These are phyloP conservation scores for Alternaria hordeiaustralica DNA, from an alignment of 2,329 filamentous ascomycete genomes.

Conservation along the genomic window DNA sequence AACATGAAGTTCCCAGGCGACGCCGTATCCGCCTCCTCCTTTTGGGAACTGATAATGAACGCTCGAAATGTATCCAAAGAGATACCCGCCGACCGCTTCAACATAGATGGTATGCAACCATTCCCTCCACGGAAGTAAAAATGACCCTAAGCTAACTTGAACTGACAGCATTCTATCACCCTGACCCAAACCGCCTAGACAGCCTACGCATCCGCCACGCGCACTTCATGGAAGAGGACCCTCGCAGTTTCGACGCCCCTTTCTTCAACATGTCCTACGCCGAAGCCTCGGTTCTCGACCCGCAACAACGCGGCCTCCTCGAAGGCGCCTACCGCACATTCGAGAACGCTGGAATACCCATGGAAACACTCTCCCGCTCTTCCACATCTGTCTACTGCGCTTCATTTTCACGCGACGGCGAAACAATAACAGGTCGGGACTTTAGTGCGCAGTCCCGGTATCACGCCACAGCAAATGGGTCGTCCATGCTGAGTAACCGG, in stretches of 20 bases:
- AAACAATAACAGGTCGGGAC: constrained; percentile 6
- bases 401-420: constrained; percentile 5
- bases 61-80: constrained; percentile 10
- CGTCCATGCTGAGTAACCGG: constrained; percentile 34
- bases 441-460: constrained; percentile 2
- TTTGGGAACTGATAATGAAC: constrained; percentile 23
- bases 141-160: background rate
- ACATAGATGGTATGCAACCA: constrained; percentile 9
- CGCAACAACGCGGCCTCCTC: constrained; percentile 27
- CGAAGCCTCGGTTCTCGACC: constrained; percentile 20
- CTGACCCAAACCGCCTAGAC: constrained; percentile 8
- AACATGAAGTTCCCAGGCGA: constrained; percentile 15
- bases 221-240: constrained; percentile 23
- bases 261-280: constrained; percentile 23
- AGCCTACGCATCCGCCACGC: background rate
- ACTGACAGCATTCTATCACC: background rate
- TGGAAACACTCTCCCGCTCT: constrained; percentile 9
- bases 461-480: constrained; percentile 14
- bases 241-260: constrained; percentile 20
- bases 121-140: background rate
- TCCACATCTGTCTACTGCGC: constrained; percentile 20
- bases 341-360: constrained; percentile 24
- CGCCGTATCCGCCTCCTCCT: constrained; percentile 10
- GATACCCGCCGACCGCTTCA: constrained; percentile 18
- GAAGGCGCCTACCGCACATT: constrained; percentile 31